Conservation (phyloP, 495 filamentous ascomycete species). For the Aspergillus taichungensis region DNA sequence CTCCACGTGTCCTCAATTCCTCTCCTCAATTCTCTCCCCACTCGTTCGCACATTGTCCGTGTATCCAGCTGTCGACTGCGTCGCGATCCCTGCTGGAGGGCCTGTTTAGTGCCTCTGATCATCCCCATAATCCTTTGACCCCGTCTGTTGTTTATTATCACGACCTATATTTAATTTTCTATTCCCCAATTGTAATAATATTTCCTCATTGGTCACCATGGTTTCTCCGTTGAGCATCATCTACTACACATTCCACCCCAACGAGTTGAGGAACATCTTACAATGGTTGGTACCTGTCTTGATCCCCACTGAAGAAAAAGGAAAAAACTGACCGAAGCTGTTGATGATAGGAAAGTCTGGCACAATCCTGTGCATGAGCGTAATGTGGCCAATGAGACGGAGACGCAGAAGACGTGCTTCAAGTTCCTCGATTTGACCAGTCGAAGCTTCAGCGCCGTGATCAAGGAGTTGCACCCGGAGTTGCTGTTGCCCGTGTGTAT, state of each 20-base stretch:
- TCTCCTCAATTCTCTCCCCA: neutral
- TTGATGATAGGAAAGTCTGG: conserved; percentile 74
- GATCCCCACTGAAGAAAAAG: neutral
- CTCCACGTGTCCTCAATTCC: conserved; percentile 6
- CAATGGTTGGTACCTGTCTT: conserved; percentile 64
- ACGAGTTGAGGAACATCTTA: conserved; percentile 72
- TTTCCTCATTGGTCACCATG: conserved; percentile 31
- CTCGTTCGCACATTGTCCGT: neutral
- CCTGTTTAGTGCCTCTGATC: neutral
- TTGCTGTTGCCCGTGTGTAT: conserved; percentile 79
- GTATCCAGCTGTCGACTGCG: neutral
- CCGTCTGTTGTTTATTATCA: too few species aligned
- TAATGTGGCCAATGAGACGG: conserved; percentile 61
- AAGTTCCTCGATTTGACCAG: conserved; percentile 79
- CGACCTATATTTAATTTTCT: neutral
- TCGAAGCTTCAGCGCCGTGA: conserved; percentile 87
- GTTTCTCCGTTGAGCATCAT: conserved; percentile 45
- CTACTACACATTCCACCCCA: conserved; percentile 71
- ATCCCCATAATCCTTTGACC: conserved; percentile 1
- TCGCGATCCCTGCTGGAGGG: too few species aligned
- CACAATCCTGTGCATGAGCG: conserved; percentile 88
- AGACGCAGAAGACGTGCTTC: conserved; percentile 72
- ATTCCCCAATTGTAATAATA: conserved; percentile 2
- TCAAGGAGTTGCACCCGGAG: conserved; percentile 90
- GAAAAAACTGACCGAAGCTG: neutral